Evolutionary conservation across 805 yeast species (phyloP).

Genomic region (Kazachstania viticola): DNA sequence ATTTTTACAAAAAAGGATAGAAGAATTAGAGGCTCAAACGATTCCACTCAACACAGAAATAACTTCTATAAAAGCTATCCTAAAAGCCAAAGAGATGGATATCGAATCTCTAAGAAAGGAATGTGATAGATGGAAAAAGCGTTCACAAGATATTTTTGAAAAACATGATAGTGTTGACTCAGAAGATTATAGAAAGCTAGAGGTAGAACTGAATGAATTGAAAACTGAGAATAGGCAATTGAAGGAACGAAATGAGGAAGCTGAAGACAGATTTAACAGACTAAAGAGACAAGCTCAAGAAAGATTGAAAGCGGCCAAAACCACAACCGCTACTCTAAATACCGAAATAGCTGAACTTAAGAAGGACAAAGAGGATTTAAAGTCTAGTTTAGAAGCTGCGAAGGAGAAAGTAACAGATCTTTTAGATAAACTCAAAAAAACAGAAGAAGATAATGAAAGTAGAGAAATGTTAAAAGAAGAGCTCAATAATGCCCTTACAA

Average conservation of each 20-base stretch:
- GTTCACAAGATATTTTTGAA: slow-evolving; percentile 36
- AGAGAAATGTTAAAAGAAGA: slow-evolving; percentile 6
- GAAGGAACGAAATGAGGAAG: slow-evolving; percentile 22
- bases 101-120: too few species aligned
- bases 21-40: too few species aligned
- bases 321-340: slow-evolving; percentile 31
- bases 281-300: slow-evolving; percentile 28
- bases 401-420: background rate
- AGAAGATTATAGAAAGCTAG: slow-evolving; percentile 30
- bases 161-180: slow-evolving; percentile 39
- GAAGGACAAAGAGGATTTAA: slow-evolving; percentile 28
- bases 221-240: slow-evolving; percentile 16
- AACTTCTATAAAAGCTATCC: too few species aligned
- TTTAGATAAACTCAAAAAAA: slow-evolving; percentile 1
- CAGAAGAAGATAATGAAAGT: background rate
- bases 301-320: slow-evolving; percentile 20
- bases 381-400: slow-evolving; percentile 6
- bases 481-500: slow-evolving; percentile 10
- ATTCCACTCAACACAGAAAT: too few species aligned
- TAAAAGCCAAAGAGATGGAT: too few species aligned
- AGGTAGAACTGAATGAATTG: slow-evolving; percentile 19
- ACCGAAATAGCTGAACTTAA: slow-evolving; percentile 25
- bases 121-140: too few species aligned
- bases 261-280: slow-evolving; percentile 23
- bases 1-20: too few species aligned